Conservation (phyloP, 2,329 filamentous ascomycete species). For the Exophiala sp. region DNA sequence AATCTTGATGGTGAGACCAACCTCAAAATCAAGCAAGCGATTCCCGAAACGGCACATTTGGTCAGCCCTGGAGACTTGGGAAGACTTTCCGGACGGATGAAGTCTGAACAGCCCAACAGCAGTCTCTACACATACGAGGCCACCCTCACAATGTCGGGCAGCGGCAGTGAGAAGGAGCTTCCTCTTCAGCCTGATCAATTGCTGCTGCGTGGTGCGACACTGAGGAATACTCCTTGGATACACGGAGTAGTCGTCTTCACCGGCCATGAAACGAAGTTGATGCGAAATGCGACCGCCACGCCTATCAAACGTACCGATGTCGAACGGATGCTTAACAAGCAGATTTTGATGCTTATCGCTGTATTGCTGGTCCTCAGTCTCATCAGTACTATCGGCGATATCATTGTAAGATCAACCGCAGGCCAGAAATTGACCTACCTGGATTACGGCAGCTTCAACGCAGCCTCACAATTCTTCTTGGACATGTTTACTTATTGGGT, state of each 20-base stretch:
- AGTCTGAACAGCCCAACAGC: slow-evolving; percentile 96
- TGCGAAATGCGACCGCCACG: slow-evolving; percentile 95
- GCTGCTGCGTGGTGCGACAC: slow-evolving; percentile 83
- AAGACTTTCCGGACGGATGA: slow-evolving; percentile 77
- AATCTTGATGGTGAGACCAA: slow-evolving; percentile 98
- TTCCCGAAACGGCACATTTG: slow-evolving; percentile 84
- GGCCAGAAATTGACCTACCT: slow-evolving; percentile 68
- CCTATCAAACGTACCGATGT: slow-evolving; percentile 98
- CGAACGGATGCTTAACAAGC: slow-evolving; percentile 86
- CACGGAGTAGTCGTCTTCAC: slow-evolving; percentile 96
- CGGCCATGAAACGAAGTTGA: slow-evolving; percentile 96
- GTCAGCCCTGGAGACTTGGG: slow-evolving; percentile 85
- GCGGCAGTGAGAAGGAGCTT: slow-evolving; percentile 89
- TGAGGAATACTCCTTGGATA: slow-evolving; percentile 95
- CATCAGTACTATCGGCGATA: slow-evolving; percentile 85
- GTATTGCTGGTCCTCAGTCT: slow-evolving; percentile 82
- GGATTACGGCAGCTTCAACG: slow-evolving; percentile 53
- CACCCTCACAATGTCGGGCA: slow-evolving; percentile 83
- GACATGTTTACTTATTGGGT: slow-evolving; percentile 99
- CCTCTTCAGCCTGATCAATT: slow-evolving; percentile 88
- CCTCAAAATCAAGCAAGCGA: slow-evolving; percentile 95
- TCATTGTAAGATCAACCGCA: slow-evolving; percentile 69
- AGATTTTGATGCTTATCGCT: slow-evolving; percentile 83
- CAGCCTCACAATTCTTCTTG: slow-evolving; percentile 79
- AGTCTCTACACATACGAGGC: slow-evolving; percentile 98